Evolutionary conservation across 352 stramenopile species (phyloP).

Genomic region (Plasmopara viticola): DNA sequence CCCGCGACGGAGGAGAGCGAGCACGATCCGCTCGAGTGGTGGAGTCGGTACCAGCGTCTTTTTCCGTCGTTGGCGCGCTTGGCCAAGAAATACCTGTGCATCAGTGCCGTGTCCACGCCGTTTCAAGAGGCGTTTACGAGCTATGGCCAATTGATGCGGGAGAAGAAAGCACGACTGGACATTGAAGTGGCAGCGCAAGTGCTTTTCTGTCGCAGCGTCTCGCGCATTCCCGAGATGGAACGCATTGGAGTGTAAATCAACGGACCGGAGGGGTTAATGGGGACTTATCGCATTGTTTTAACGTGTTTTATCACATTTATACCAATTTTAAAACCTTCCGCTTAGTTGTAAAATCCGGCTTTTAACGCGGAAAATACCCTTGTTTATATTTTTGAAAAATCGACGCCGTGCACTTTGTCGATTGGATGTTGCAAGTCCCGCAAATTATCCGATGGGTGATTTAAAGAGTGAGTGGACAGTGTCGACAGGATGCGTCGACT

Average conservation of each 20-base stretch:
- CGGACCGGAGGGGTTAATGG: background rate
- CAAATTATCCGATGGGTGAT: conserved; percentile 11
- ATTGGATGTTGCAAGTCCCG: conserved; percentile 18
- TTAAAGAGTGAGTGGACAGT: conserved; percentile 11
- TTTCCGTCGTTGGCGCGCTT: conserved; percentile 65
- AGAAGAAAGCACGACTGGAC: conserved; percentile 70
- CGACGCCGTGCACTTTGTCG: conserved; percentile 19
- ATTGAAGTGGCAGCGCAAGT: conserved; percentile 76
- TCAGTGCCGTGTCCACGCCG: conserved; percentile 65
- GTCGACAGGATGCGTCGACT: conserved; percentile 15
- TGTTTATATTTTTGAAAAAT: conserved; percentile 24
- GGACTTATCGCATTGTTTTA: background rate
- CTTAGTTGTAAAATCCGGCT: conserved; percentile 31
- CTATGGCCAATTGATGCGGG: conserved; percentile 66
- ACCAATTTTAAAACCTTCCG: background rate
- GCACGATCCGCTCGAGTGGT: conserved; percentile 80
- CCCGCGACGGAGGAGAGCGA: conserved; percentile 61
- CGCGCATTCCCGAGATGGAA: conserved; percentile 76
- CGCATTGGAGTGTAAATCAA: conserved; percentile 57
- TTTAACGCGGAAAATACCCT: conserved; percentile 22
- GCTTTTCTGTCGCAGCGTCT: conserved; percentile 74
- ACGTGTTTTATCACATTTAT: background rate
- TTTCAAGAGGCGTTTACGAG: conserved; percentile 79
- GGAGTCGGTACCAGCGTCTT: conserved; percentile 62
- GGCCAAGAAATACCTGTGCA: conserved; percentile 69